These are phyloP conservation scores for Ascocoryne sarcoides DNA, from an alignment of 2,329 filamentous ascomycete genomes.

Conservation along the genomic window DNA sequence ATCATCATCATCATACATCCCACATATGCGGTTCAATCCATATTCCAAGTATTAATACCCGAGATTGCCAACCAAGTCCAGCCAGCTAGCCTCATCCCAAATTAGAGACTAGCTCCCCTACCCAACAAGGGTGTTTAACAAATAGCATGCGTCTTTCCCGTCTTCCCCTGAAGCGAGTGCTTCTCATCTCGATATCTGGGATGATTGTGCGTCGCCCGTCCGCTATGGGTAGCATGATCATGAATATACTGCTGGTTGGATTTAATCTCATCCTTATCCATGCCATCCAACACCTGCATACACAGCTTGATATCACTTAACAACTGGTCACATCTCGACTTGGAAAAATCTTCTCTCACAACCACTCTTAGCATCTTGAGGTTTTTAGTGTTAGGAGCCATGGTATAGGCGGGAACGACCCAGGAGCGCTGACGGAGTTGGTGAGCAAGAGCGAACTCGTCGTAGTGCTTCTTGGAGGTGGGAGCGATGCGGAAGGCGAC, in stretches of 20 bases:
- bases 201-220: slow-evolving; percentile 42
- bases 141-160: slow-evolving; percentile 80
- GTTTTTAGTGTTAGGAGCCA: slow-evolving; percentile 63
- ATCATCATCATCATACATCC: no score
- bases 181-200: slow-evolving; percentile 58
- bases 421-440: slow-evolving; percentile 79
- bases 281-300: slow-evolving; percentile 58
- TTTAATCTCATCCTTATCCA: slow-evolving; percentile 64
- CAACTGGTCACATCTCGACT: slow-evolving; percentile 70
- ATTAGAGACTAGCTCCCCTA: no score
- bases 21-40: no score
- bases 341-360: slow-evolving; percentile 84
- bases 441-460: slow-evolving; percentile 75
- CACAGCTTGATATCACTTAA: slow-evolving; percentile 73
- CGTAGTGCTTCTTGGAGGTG: slow-evolving; percentile 47
- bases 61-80: no score
- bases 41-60: no score
- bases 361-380: slow-evolving; percentile 91
- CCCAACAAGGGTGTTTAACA: no score
- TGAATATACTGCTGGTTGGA: slow-evolving; percentile 59
- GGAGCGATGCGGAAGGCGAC: slow-evolving; percentile 76
- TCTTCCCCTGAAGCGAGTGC: slow-evolving; percentile 83
- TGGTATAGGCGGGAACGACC: slow-evolving; percentile 94
- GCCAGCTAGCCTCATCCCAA: no score
- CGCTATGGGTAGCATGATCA: slow-evolving; percentile 43